Percentiles rank a stretch among this genome's conserved stretches.
Evolutionary conservation across 805 yeast genomes (phyloP).

Genomic region (Myxozyma kluyveri): DNA sequence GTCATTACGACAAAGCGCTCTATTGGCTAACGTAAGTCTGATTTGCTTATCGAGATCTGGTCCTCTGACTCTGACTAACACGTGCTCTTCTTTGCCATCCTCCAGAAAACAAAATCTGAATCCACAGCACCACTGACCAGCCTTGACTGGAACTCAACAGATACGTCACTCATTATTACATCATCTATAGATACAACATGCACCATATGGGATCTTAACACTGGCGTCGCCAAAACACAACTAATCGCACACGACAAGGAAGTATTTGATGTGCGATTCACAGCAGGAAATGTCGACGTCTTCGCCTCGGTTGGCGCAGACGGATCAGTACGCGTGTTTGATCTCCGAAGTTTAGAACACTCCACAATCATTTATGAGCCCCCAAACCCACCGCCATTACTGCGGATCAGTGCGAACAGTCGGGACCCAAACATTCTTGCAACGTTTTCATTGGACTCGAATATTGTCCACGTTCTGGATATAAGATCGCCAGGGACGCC

Average conservation of each 20-base stretch:
- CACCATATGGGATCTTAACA: constrained; percentile 85
- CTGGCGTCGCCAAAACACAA: constrained; percentile 79
- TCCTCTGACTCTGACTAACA: neutral
- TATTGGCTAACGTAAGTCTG: constrained; percentile 39
- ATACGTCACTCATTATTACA: constrained; percentile 70
- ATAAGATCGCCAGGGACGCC: constrained; percentile 87
- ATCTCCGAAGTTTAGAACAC: constrained; percentile 73
- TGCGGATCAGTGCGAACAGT: constrained; percentile 74
- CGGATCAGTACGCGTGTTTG: constrained; percentile 91
- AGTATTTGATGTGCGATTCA: constrained; percentile 86
- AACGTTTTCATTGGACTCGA: constrained; percentile 70
- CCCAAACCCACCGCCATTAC: constrained; percentile 51
- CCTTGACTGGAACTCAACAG: constrained; percentile 84
- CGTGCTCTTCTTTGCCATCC: neutral
- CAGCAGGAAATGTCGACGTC: constrained; percentile 67
- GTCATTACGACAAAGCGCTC: constrained; percentile 43
- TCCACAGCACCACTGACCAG: constrained; percentile 85
- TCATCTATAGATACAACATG: constrained; percentile 94
- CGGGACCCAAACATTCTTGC: constrained; percentile 81
- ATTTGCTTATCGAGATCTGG: no score
- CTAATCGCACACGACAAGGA: constrained; percentile 94
- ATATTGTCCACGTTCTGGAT: constrained; percentile 68
- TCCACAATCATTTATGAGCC: constrained; percentile 89
- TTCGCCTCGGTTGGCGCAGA: constrained; percentile 94
- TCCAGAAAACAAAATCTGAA: constrained; percentile 40